Conservation (phyloP, 2,329 filamentous ascomycete genomes). For the Elsinoe fawcettii region DNA sequence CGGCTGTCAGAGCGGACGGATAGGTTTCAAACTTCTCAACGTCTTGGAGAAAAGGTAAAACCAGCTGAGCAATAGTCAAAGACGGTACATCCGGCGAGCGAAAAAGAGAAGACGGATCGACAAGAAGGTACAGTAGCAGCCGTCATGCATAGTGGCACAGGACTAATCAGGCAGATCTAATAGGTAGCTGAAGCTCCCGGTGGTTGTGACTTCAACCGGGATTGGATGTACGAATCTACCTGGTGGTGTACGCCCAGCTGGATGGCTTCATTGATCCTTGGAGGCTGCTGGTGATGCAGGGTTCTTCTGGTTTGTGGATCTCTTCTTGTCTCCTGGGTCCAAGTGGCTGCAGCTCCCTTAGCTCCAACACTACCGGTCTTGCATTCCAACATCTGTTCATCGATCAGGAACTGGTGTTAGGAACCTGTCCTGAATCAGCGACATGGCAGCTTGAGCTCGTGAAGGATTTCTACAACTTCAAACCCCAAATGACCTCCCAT, state of each 20-base stretch:
- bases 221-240: not conserved
- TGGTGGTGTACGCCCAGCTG: not conserved
- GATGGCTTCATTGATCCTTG: not conserved
- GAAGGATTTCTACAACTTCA: not conserved
- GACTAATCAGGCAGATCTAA: not conserved
- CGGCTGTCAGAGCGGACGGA: conserved; percentile 5
- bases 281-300: not conserved
- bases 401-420: not conserved
- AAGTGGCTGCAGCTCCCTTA: conserved; percentile 4
- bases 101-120: not conserved
- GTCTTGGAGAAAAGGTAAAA: conserved; percentile 6
- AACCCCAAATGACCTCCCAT: not conserved
- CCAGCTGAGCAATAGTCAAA: not conserved
- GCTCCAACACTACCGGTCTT: conserved; percentile 4
- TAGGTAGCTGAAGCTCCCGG: not conserved
- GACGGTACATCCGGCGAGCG: conserved; percentile 1
- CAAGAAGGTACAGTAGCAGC: not conserved
- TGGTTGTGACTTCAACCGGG: not conserved
- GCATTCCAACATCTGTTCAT: not conserved
- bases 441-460: not conserved
- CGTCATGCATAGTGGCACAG: not conserved
- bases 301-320: not conserved
- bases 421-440: not conserved
- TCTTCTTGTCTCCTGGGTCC: not conserved
- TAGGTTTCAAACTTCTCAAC: conserved; percentile 2